phyloP scores from a whole-genome alignment of 106 monocot genomes.

The Dactylorhiza incarnata region DNA sequence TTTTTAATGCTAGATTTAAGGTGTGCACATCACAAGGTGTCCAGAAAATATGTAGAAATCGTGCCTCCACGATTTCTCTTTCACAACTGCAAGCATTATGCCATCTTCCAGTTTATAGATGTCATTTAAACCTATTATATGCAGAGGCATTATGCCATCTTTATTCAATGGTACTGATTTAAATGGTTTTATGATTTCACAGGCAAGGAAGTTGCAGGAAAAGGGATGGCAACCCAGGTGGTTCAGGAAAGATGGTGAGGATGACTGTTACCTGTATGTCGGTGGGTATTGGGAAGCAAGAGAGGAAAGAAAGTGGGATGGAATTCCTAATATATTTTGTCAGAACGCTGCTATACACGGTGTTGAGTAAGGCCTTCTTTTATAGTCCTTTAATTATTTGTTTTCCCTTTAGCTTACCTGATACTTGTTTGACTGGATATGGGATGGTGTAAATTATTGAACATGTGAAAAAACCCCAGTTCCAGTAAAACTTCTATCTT shows the following conservation, averaged over 20 bases:
- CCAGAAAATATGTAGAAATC: no score
- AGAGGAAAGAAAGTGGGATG: conserved; percentile 57
- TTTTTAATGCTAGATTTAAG: no score
- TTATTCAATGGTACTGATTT: neutral
- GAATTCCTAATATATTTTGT: conserved; percentile 82
- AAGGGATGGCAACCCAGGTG: conserved; percentile 92
- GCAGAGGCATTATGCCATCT: neutral
- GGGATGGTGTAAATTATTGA: neutral
- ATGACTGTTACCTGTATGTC: conserved; percentile 64
- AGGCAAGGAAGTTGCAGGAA: conserved; percentile 88
- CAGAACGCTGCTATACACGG: conserved; percentile 22
- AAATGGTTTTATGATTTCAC: neutral
- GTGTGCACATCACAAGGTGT: no score
- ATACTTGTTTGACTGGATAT: neutral
- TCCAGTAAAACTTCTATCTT: no score
- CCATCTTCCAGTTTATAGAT: no score
- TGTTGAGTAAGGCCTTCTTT: conserved; percentile 4
- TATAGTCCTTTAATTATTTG: neutral
- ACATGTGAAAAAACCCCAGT: no score
- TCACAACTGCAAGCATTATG: no score
- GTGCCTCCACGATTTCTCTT: no score
- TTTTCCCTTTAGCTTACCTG: neutral
- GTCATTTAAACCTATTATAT: neutral
- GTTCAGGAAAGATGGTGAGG: conserved; percentile 79
- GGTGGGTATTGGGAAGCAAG: conserved; percentile 95